Evolutionary conservation across 2,329 filamentous ascomycete genomes (phyloP).

Genomic region (Talaromyces sp.): DNA sequence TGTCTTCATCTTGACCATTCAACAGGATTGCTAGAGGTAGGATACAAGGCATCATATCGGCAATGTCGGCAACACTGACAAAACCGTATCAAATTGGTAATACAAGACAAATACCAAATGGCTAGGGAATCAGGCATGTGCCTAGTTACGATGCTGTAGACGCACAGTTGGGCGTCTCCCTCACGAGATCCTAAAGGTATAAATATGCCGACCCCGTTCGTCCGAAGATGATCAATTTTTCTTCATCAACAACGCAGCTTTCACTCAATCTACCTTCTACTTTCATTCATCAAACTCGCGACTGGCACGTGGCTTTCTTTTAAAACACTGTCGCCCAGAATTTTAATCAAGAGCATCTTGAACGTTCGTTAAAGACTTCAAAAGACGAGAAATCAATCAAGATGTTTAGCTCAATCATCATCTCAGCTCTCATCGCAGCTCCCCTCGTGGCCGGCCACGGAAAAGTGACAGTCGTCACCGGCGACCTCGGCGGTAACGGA

Average conservation of each 20-base stretch:
- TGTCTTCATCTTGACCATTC: neutral
- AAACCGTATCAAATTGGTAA: neutral
- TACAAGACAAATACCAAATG: neutral
- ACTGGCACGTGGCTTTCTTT: neutral
- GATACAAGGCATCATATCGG: neutral
- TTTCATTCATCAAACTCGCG: neutral
- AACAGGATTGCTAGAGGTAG: neutral
- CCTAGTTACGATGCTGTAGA: neutral
- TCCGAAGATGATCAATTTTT: neutral
- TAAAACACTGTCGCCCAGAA: neutral
- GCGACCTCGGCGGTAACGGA: conserved; percentile 4
- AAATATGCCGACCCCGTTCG: neutral
- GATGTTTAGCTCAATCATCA: neutral
- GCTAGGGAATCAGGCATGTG: neutral
- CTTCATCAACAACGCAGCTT: neutral
- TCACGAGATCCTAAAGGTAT: neutral
- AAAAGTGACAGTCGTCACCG: conserved; percentile 7
- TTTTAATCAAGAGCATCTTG: neutral
- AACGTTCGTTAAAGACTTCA: neutral
- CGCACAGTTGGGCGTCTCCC: neutral
- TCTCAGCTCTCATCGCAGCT: conserved; percentile 5
- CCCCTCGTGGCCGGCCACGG: conserved; percentile 6
- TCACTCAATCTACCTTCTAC: neutral
- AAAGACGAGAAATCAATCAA: neutral
- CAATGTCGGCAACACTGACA: neutral